Evolutionary conservation across 1,284 basidiomycete genomes (phyloP).

Genomic region (Caloboletus inedulis): DNA sequence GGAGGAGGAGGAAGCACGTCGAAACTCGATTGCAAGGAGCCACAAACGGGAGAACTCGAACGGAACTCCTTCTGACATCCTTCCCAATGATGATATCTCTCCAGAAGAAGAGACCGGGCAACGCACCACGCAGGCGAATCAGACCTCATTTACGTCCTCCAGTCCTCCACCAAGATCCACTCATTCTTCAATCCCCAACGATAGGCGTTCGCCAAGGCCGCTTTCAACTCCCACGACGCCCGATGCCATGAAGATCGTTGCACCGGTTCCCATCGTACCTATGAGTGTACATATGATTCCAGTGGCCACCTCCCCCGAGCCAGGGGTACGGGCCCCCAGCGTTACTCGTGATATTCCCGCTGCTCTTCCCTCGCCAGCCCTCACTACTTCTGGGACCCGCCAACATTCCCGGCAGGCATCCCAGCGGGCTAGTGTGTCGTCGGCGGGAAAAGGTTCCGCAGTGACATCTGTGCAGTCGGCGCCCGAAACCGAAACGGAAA

Average conservation of each 20-base stretch:
- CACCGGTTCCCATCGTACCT: conserved; percentile 25
- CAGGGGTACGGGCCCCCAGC: conserved; percentile 15
- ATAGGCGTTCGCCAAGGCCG: conserved; percentile 19
- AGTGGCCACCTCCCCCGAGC: conserved; percentile 16
- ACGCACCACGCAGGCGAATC: conserved; percentile 44
- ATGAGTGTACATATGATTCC: conserved; percentile 18
- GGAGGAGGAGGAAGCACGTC: conserved; percentile 43
- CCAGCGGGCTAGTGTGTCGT: conserved; percentile 35
- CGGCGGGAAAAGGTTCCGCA: conserved; percentile 18
- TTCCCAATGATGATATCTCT: conserved; percentile 28
- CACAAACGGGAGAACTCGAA: conserved; percentile 16
- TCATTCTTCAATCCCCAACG: conserved; percentile 19
- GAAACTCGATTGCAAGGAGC: conserved; percentile 17
- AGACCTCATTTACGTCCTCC: conserved; percentile 38
- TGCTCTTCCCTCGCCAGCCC: conserved; percentile 40
- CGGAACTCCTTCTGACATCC: conserved; percentile 18
- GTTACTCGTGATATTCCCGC: conserved; percentile 20
- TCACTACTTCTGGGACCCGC: conserved; percentile 32
- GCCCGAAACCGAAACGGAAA: conserved; percentile 17
- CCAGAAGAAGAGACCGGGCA: conserved; percentile 37
- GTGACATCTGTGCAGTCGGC: conserved; percentile 4
- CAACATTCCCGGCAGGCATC: conserved; percentile 31
- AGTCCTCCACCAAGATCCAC: conserved; percentile 25
- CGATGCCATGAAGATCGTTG: conserved; percentile 16
- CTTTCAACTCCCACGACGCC: conserved; percentile 20